Base-by-base conservation (phyloP, 1,284 basidiomycete genomes). In the Sanghuangporus baumii region DNA sequence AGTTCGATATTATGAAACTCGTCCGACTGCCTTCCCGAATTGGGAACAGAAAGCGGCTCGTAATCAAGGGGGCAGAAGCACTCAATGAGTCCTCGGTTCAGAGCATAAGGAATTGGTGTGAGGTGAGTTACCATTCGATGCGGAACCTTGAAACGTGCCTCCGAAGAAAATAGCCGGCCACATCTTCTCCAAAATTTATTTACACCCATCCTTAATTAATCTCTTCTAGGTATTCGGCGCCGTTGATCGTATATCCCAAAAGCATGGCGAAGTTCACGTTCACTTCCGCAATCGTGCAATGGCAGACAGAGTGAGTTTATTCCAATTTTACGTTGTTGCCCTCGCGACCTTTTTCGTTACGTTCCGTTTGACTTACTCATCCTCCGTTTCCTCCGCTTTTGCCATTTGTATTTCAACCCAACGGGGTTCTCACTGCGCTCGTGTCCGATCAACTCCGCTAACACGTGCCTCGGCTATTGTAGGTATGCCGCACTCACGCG, bases 401-500 rank as follows among this genome's bases (percentile, higher is more conserved):
- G 14, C n/a, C 26, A 16, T 36, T 37, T 38, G 55, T 12, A 38
- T 16, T 20, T 20, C 8, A 20, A 1, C 16, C 40, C 38, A 6
- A 34, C 51, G 12, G 51, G 51, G 4, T 9, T 48, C 18, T 23
- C n/a, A 31, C 12, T n/a, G 31, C 14, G 31, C 14, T 37, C 6
- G 52, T n/a, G 31, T n/a, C 52, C 52, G 52, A 54, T 54, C 31
- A 37, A 36, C 52, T 37, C 26, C 52, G 31, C 6, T 54, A 20
- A 41, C 55, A 41, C 38, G 38, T 56, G 55, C n/a, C 40, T 40
- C 5, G 43, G 26, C 20, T 60, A 23, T 6, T 6, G n/a, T 31
- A 62, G 61, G 56, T 62, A 16, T 58, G 56, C 23, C 61, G 61
- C 20, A 36, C 48, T 55, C 55, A 62, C 61, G 58, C 57, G 61